Evolutionary conservation across 768 basidiomycete genomes (phyloP), one percentile per base, ranked within the genome.

Genomic region (Tephrocybe sp.): DNA sequence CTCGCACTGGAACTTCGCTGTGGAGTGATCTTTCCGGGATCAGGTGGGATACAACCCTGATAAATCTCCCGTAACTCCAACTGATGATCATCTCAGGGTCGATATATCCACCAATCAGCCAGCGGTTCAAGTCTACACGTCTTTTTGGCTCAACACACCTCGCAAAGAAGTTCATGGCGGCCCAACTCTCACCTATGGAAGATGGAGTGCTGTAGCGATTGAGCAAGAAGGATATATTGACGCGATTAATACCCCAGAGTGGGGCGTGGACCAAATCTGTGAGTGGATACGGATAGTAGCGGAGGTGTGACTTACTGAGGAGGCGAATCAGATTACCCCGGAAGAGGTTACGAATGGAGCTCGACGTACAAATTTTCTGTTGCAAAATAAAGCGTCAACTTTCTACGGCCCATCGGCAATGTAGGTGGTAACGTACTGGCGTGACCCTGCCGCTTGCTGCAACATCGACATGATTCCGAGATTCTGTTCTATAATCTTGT

Each of bases 211-310:
- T 0, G 72, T 81, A 14, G 80, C 77, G 0, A 73, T 83, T 45
- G 80, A 81, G 57, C 79, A 79, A 55, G 70, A 79, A 57, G 77
- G 78, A 7, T 77, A 75, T 54, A 67, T 81, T 38, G 80, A 75
- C 59, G 80, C 79, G 10, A 79, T 82, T 47, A 79, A 83, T 53
- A 78, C 73, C 4, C 80, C 80, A 0, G 74, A 81, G 60, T 83
- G 77, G 77, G 65, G 66, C 15, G 68, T 79, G 2, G 72, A 81
- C 60, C 77, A 80, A 56, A 79, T 81, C 40, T 77, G 77, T 80
- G 55, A 58, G 34, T 36, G 18, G 24, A 17, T 38, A 12, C 24
- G 14, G 24, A 45, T 40, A 18, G 15, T 36, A 49, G 36, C 36
- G 15, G 43, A 21, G 15, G n/a, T n/a, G n/a, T n/a, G n/a, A n/a